Percentiles rank a stretch among this genome's conserved stretches.
phyloP scores from a whole-genome alignment of 768 basidiomycete species.

The Favolaschia claudopus region DNA sequence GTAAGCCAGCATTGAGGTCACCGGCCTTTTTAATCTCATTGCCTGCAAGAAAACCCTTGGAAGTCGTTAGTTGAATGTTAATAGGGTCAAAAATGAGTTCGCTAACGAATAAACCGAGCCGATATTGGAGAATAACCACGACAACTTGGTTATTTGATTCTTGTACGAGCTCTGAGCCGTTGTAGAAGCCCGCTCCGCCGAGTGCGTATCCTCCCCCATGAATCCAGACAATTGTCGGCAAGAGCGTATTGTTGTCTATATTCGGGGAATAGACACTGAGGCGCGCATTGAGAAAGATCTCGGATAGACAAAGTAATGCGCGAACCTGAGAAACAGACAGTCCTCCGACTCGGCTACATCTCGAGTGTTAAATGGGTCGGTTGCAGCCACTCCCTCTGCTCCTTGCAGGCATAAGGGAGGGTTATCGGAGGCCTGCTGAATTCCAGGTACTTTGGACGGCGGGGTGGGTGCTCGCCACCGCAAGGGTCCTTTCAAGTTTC shows the following conservation, averaged over 20 bases:
- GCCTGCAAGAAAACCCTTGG: slow-evolving; percentile 58
- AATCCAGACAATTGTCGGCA: slow-evolving; percentile 29
- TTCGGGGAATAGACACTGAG: slow-evolving; percentile 20
- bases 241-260: not conserved
- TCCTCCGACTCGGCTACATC: slow-evolving; percentile 33
- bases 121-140: slow-evolving; percentile 16
- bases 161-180: slow-evolving; percentile 21
- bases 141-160: slow-evolving; percentile 21
- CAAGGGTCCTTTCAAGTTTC: slow-evolving; percentile 1
- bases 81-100: too few species aligned
- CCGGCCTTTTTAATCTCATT: slow-evolving; percentile 49
- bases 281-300: not conserved
- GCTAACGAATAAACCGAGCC: not conserved
- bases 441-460: not conserved
- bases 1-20: slow-evolving; percentile 54
- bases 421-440: slow-evolving; percentile 3
- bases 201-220: slow-evolving; percentile 26
- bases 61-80: not conserved
- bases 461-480: slow-evolving; percentile 13
- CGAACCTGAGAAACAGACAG: slow-evolving; percentile 40
- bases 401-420: slow-evolving; percentile 13
- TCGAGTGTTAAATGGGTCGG: slow-evolving; percentile 10
- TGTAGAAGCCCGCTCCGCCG: slow-evolving; percentile 12
- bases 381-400: not conserved
- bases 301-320: not conserved